Evolutionary conservation across 225 moss, liverwort and hornwort species (phyloP).

Genomic region (Polytrichum commune): DNA sequence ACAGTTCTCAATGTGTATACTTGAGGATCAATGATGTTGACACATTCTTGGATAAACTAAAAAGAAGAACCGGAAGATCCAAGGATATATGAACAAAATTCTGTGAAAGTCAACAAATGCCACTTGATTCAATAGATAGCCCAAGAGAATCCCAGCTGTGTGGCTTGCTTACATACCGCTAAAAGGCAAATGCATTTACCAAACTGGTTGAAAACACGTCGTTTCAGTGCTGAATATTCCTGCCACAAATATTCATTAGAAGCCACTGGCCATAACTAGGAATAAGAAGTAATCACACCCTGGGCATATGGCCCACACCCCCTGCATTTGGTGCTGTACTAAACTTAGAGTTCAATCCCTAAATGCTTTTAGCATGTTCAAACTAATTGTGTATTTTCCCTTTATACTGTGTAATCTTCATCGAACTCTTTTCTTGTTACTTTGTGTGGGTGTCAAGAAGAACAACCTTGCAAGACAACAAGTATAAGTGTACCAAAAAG

Average conservation of each 20-base stretch:
- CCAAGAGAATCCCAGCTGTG: background rate
- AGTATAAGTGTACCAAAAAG: too few relatives aligned
- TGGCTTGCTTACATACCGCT: constrained; percentile 56
- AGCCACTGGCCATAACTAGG: background rate
- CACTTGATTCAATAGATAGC: background rate
- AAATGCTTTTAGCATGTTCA: too few relatives aligned
- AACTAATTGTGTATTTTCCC: too few relatives aligned
- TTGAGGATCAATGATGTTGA: too few relatives aligned
- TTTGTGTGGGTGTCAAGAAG: too few relatives aligned
- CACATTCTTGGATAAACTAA: too few relatives aligned
- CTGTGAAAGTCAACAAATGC: background rate
- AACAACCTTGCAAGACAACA: too few relatives aligned
- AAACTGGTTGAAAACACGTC: constrained; percentile 64
- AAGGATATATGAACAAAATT: background rate
- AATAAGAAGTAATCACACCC: background rate
- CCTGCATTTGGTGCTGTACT: background rate
- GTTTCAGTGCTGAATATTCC: constrained; percentile 80
- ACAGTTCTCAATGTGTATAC: too few relatives aligned
- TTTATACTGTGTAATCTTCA: too few relatives aligned
- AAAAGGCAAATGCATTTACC: constrained; percentile 76
- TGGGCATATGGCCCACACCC: background rate
- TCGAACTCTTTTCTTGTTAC: too few relatives aligned
- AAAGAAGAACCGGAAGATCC: too few relatives aligned
- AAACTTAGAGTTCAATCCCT: too few relatives aligned
- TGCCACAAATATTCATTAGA: constrained; percentile 23